phyloP scores from a whole-genome alignment of 495 filamentous ascomycete genomes.

The Xylaria castorea region DNA sequence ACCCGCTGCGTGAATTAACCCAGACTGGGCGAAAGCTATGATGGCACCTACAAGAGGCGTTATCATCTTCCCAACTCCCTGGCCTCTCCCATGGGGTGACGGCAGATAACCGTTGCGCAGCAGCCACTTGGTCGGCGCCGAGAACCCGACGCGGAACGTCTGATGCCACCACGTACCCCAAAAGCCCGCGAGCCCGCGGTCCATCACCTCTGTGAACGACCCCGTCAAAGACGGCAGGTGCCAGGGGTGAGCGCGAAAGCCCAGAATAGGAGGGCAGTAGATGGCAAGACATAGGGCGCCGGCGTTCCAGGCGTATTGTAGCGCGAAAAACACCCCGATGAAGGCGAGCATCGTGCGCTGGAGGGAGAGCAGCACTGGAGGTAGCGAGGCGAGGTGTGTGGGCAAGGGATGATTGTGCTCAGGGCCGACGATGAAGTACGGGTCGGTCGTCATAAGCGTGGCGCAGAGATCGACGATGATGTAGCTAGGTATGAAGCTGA shows the following conservation, averaged over 20 bases:
- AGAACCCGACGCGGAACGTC: slow-evolving; percentile 76
- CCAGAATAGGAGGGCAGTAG: slow-evolving; percentile 46
- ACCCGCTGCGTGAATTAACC: slow-evolving; percentile 64
- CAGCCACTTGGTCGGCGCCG: slow-evolving; percentile 60
- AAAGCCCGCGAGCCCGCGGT: slow-evolving; percentile 73
- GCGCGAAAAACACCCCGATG: slow-evolving; percentile 57
- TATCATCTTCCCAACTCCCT: background rate
- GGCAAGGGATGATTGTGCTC: slow-evolving; percentile 41
- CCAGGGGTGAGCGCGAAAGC: slow-evolving; percentile 64
- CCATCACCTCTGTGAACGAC: slow-evolving; percentile 58
- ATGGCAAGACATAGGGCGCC: slow-evolving; percentile 56
- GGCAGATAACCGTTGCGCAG: slow-evolving; percentile 46
- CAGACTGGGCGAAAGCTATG: slow-evolving; percentile 65
- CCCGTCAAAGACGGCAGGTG: slow-evolving; percentile 72
- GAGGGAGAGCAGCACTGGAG: slow-evolving; percentile 48
- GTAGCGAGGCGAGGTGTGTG: slow-evolving; percentile 50
- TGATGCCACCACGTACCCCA: slow-evolving; percentile 94
- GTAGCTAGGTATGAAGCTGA: slow-evolving; percentile 60
- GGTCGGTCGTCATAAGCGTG: slow-evolving; percentile 70
- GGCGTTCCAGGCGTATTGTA: slow-evolving; percentile 59
- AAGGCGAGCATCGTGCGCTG: slow-evolving; percentile 60
- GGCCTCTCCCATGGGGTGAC: background rate
- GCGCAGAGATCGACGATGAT: slow-evolving; percentile 71
- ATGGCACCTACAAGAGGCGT: slow-evolving; percentile 38
- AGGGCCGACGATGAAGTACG: slow-evolving; percentile 71